Evolutionary conservation across 2,329 filamentous ascomycete species (phyloP).

Genomic region (Fusarium scirpi): DNA sequence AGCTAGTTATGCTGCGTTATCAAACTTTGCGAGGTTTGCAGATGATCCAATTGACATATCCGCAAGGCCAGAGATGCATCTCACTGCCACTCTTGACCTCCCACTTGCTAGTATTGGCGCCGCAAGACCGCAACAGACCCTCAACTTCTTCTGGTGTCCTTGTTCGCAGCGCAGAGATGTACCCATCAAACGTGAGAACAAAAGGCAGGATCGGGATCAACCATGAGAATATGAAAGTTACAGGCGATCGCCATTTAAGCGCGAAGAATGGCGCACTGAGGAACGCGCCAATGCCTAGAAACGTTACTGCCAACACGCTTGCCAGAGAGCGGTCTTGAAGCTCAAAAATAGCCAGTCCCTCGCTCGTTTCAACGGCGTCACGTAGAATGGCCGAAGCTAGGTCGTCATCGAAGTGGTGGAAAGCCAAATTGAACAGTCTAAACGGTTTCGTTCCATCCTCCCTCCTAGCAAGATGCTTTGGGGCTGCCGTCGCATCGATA

Average conservation of each 20-base stretch:
- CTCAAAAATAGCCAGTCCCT: slow-evolving; percentile 79
- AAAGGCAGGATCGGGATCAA: slow-evolving; percentile 74
- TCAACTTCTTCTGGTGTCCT: slow-evolving; percentile 75
- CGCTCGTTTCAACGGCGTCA: slow-evolving; percentile 72
- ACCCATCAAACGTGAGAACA: slow-evolving; percentile 76
- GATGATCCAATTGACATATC: slow-evolving; percentile 65
- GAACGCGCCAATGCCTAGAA: slow-evolving; percentile 65
- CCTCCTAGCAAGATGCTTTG: slow-evolving; percentile 59
- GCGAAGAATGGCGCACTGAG: slow-evolving; percentile 65
- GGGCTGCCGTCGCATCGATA: slow-evolving; percentile 74
- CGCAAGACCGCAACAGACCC: slow-evolving; percentile 65
- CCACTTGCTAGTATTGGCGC: slow-evolving; percentile 60
- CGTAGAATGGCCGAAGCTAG: slow-evolving; percentile 70
- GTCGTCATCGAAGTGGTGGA: slow-evolving; percentile 80
- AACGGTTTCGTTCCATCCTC: slow-evolving; percentile 66
- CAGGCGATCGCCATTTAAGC: slow-evolving; percentile 63
- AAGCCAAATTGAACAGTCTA: slow-evolving; percentile 78
- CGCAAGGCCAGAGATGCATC: slow-evolving; percentile 63
- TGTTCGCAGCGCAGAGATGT: slow-evolving; percentile 74
- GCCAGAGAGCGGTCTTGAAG: slow-evolving; percentile 73
- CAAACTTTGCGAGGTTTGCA: slow-evolving; percentile 53
- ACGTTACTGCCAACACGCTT: slow-evolving; percentile 64
- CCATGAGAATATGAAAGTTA: slow-evolving; percentile 74
- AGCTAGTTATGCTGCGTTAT: slow-evolving; percentile 1
- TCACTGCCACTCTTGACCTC: slow-evolving; percentile 61